A percentile compares a stretch with the other conserved stretches of the same genome.
phyloP scores from a whole-genome alignment of 495 filamentous ascomycete species.

The Bacidia gigantensis region DNA sequence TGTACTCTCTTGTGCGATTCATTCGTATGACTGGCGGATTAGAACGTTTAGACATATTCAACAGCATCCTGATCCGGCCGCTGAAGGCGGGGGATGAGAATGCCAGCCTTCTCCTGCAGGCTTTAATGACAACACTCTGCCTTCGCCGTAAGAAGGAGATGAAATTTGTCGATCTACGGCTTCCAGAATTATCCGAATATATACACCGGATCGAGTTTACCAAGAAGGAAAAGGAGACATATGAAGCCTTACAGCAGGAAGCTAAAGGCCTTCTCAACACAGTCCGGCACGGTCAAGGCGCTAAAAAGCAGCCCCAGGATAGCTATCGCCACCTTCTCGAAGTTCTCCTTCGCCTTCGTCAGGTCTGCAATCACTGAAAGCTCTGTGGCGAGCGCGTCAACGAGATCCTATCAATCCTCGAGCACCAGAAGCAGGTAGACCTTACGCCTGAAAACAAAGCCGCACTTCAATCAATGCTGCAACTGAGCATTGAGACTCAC shows the following conservation, averaged over 20 bases:
- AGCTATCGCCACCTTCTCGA: constrained; percentile 61
- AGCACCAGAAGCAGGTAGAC: constrained; percentile 48
- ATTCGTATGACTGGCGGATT: constrained; percentile 65
- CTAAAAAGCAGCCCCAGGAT: constrained; percentile 28
- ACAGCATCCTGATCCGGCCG: constrained; percentile 57
- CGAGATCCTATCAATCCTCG: constrained; percentile 54
- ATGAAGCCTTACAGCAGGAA: constrained; percentile 63
- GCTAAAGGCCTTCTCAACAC: constrained; percentile 57
- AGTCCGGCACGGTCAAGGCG: constrained; percentile 34
- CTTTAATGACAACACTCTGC: constrained; percentile 70
- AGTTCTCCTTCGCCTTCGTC: constrained; percentile 69
- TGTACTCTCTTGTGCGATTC: constrained; percentile 72
- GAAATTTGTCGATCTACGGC: constrained; percentile 70
- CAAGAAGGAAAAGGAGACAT: constrained; percentile 63
- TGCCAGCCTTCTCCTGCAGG: constrained; percentile 54
- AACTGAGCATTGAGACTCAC: constrained; percentile 64
- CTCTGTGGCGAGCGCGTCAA: constrained; percentile 59
- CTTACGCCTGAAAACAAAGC: constrained; percentile 60
- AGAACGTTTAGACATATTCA: constrained; percentile 62
- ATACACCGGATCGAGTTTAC: constrained; percentile 67
- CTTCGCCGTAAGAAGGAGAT: constrained; percentile 79
- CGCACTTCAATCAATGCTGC: constrained; percentile 63
- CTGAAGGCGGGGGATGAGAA: constrained; percentile 43
- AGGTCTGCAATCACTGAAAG: constrained; percentile 81
- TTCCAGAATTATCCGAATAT: constrained; percentile 68